These are phyloP conservation scores for Scheffersomyces insectosa DNA, from an alignment of 1,139 yeast species.

Conservation along the genomic window DNA sequence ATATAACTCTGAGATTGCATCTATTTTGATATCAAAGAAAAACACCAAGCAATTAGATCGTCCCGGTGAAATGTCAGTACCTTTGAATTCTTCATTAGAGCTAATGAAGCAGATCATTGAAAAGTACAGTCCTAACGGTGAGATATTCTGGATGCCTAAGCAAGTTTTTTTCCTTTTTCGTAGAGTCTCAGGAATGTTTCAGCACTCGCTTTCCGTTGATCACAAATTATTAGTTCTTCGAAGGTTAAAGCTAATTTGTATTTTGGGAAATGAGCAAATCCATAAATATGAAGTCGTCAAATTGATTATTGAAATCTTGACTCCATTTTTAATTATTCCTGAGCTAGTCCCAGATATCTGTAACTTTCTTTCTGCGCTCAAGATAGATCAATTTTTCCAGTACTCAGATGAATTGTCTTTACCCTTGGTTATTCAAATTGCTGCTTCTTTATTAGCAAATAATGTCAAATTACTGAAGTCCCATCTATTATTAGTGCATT, in stretches of 20 bases:
- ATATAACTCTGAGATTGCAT: constrained; percentile 9
- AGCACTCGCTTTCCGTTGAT: constrained; percentile 18
- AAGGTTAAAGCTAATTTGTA: constrained; percentile 38
- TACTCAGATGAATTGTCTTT: constrained; percentile 8
- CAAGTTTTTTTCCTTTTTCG: constrained; percentile 39
- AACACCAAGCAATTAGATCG: constrained; percentile 12
- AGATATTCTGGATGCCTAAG: constrained; percentile 38
- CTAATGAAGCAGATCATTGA: constrained; percentile 17
- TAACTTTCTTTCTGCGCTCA: constrained; percentile 12
- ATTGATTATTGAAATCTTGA: constrained; percentile 22
- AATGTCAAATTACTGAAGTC: too few relatives aligned
- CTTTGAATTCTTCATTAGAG: constrained; percentile 28
- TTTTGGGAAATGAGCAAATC: constrained; percentile 21
- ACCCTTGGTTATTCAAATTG: constrained; percentile 12
- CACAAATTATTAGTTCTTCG: constrained; percentile 31
- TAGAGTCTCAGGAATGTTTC: constrained; percentile 28
- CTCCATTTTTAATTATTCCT: constrained; percentile 17
- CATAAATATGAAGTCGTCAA: constrained; percentile 16
- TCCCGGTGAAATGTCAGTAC: constrained; percentile 19
- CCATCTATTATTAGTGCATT: too few relatives aligned
- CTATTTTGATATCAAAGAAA: constrained; percentile 8
- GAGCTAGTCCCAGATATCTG: constrained; percentile 25
- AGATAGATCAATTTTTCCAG: constrained; percentile 7
- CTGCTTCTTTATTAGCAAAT: constrained; percentile 10
- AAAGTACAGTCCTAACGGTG: constrained; percentile 14